These are phyloP conservation scores for Alternaria gaisen DNA, from an alignment of 2,329 filamentous ascomycete species.

Conservation along the genomic window DNA sequence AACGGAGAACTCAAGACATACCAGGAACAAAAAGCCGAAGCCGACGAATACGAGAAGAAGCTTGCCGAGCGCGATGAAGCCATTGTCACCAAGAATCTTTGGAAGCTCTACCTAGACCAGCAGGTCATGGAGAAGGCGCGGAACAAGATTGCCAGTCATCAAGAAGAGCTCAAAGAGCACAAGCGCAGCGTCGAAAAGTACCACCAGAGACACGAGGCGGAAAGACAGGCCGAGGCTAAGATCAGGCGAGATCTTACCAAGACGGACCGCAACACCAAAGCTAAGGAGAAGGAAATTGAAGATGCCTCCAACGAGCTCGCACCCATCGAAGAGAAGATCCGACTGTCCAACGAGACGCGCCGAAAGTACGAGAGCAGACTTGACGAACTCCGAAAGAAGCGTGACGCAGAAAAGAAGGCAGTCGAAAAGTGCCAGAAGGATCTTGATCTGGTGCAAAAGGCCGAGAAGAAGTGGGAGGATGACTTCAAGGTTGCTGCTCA, in stretches of 20 bases:
- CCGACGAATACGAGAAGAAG: constrained; percentile 91
- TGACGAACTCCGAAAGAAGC: constrained; percentile 76
- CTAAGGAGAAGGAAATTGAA: constrained; percentile 86
- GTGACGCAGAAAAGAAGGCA: constrained; percentile 72
- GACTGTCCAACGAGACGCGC: constrained; percentile 74
- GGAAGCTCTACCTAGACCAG: constrained; percentile 97
- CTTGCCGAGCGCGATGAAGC: constrained; percentile 89
- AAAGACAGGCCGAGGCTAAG: constrained; percentile 82
- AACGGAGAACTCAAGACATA: constrained; percentile 99
- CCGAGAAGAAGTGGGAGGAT: constrained; percentile 85
- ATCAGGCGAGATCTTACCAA: constrained; percentile 79
- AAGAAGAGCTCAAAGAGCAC: constrained; percentile 93
- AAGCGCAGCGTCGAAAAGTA: constrained; percentile 87
- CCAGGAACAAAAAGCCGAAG: constrained; percentile 94
- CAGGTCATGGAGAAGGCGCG: constrained; percentile 91
- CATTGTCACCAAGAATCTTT: constrained; percentile 90
- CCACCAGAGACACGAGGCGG: constrained; percentile 79
- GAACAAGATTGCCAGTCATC: constrained; percentile 88
- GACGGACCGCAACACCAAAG: constrained; percentile 84
- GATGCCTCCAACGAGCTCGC: constrained; percentile 85
- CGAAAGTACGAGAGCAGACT: constrained; percentile 74
- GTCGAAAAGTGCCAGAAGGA: constrained; percentile 82
- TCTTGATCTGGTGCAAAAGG: constrained; percentile 84
- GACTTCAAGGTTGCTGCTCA: constrained; percentile 86
- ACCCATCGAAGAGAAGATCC: constrained; percentile 90